phyloP scores from a whole-genome alignment of 176 grass and related monocot species.

The Typha latifolia region DNA sequence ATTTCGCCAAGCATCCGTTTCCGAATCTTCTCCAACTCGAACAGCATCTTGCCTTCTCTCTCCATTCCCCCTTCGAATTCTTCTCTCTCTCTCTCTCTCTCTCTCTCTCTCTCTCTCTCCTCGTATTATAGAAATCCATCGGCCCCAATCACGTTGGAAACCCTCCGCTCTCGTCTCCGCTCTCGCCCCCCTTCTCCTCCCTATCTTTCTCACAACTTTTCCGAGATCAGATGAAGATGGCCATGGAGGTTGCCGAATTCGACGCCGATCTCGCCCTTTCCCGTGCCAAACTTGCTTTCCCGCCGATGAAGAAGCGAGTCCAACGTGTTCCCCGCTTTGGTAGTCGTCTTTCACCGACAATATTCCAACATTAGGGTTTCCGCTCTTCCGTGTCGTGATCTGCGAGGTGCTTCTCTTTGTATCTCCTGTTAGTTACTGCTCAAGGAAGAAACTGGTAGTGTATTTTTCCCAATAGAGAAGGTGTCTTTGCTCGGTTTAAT shows the following conservation, averaged over 20 bases:
- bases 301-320: slow-evolving; percentile 10
- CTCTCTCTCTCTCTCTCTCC: neutral
- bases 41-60: slow-evolving; percentile 9
- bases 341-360: slow-evolving; percentile 1
- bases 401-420: neutral
- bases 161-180: neutral
- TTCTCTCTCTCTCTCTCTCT: slow-evolving; percentile 4
- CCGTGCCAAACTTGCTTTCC: slow-evolving; percentile 5
- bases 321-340: slow-evolving; percentile 5
- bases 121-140: neutral
- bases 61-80: neutral
- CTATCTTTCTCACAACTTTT: neutral
- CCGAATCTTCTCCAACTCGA: slow-evolving; percentile 14
- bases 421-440: slow-evolving; percentile 13
- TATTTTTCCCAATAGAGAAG: neutral
- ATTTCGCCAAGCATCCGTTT: slow-evolving; percentile 3
- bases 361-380: slow-evolving; percentile 15
- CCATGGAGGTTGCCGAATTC: slow-evolving; percentile 15
- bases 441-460: neutral
- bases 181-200: neutral
- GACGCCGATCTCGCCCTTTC: slow-evolving; percentile 8
- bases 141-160: neutral
- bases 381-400: slow-evolving; percentile 6
- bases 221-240: slow-evolving; percentile 22
- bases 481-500: slow-evolving; percentile 1